These are phyloP conservation scores for Conticribra weissflogii DNA, from an alignment of 108 stramenopile species.

Conservation along the genomic window DNA sequence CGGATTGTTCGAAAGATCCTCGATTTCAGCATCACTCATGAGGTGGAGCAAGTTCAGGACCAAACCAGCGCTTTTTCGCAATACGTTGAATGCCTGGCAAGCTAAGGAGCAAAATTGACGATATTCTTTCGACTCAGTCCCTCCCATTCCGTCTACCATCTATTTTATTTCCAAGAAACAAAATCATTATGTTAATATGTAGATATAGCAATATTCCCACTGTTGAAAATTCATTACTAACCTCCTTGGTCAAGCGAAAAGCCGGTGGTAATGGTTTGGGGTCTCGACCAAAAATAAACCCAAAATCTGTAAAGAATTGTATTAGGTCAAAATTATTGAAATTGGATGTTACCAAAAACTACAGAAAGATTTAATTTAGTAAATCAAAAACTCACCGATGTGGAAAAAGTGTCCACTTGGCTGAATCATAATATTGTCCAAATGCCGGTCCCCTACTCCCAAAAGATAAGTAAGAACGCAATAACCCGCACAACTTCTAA, in stretches of 20 bases:
- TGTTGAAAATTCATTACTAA: slow-evolving; percentile 40
- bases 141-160: slow-evolving; percentile 98
- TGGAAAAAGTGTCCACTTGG: slow-evolving; percentile 84
- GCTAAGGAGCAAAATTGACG: slow-evolving; percentile 92
- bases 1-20: slow-evolving; percentile 94
- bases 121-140: slow-evolving; percentile 87
- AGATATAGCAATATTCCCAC: too few species aligned
- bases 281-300: slow-evolving; percentile 90
- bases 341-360: background rate
- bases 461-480: slow-evolving; percentile 90
- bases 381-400: slow-evolving; percentile 56
- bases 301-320: slow-evolving; percentile 53
- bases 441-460: slow-evolving; percentile 84
- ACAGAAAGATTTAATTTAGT: background rate
- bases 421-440: slow-evolving; percentile 89
- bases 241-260: slow-evolving; percentile 89
- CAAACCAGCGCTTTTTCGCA: slow-evolving; percentile 95
- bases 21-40: slow-evolving; percentile 98
- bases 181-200: too few species aligned
- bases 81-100: slow-evolving; percentile 95
- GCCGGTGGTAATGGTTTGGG: slow-evolving; percentile 96
- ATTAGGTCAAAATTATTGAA: background rate
- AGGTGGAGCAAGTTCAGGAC: slow-evolving; percentile 94
- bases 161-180: background rate
- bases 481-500: slow-evolving; percentile 86